phyloP scores from a whole-genome alignment of 345 rosid genomes.

The Anastatica hierochuntica region DNA sequence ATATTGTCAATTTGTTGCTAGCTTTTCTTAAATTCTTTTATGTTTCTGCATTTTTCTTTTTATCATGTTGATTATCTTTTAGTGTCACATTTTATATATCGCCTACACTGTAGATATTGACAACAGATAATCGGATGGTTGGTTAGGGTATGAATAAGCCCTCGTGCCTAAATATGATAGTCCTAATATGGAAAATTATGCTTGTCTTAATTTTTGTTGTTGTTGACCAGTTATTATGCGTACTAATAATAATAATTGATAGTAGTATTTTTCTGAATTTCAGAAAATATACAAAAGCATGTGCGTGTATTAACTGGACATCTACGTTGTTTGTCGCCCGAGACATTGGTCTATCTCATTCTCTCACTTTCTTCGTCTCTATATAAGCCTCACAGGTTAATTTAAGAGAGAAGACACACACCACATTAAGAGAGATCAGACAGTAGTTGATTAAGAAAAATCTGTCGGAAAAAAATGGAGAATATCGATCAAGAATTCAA shows the following conservation, averaged over 20 bases:
- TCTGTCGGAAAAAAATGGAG: conserved; percentile 14
- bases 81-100: neutral
- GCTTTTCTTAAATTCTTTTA: too few species aligned
- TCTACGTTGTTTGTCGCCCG: conserved; percentile 17
- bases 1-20: too few species aligned
- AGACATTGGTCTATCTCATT: conserved; percentile 15
- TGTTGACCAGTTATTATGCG: too few species aligned
- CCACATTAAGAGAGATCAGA: neutral
- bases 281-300: neutral
- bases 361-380: neutral
- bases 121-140: neutral
- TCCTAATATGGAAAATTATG: neutral
- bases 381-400: conserved; percentile 18
- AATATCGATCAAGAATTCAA: conserved; percentile 42
- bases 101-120: conserved; percentile 8
- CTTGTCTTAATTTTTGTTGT: too few species aligned
- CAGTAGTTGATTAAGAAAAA: too few species aligned
- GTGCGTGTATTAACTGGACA: conserved; percentile 1
- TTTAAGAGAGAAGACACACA: conserved; percentile 13
- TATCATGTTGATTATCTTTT: too few species aligned
- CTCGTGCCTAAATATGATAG: too few species aligned
- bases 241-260: too few species aligned
- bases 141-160: conserved; percentile 4
- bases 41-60: too few species aligned
- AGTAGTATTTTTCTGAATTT: too few species aligned